These are phyloP conservation scores for Cyclotella sp. DNA, from an alignment of 108 stramenopile species.

Conservation along the genomic window DNA sequence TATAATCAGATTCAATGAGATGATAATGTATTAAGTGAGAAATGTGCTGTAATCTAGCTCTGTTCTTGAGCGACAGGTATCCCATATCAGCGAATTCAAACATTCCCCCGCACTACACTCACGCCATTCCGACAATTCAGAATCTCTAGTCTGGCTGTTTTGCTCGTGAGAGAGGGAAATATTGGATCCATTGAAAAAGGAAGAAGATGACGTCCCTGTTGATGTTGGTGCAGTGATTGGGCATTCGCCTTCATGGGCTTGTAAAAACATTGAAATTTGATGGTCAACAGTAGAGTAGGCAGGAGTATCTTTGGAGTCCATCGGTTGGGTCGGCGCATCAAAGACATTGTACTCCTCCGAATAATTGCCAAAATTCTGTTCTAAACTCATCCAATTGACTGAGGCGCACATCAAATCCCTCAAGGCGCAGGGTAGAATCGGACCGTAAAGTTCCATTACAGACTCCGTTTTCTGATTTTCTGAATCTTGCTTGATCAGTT, in stretches of 20 bases:
- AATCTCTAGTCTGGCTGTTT: not conserved
- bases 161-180: slow-evolving; percentile 15
- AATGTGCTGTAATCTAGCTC: slow-evolving; percentile 11
- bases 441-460: slow-evolving; percentile 52
- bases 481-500: slow-evolving; percentile 11
- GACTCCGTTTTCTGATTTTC: slow-evolving; percentile 14
- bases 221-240: slow-evolving; percentile 10
- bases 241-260: slow-evolving; percentile 44
- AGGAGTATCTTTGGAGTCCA: not conserved
- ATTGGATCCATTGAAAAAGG: slow-evolving; percentile 38
- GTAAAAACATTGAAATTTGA: slow-evolving; percentile 43
- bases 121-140: not conserved
- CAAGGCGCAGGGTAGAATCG: slow-evolving; percentile 66
- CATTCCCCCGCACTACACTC: slow-evolving; percentile 3
- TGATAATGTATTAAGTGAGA: not conserved
- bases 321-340: slow-evolving; percentile 14
- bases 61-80: not conserved
- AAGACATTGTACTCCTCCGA: not conserved
- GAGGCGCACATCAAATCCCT: slow-evolving; percentile 53
- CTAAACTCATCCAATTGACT: slow-evolving; percentile 30
- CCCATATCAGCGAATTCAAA: slow-evolving; percentile 5
- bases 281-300: slow-evolving; percentile 6
- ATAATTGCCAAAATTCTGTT: slow-evolving; percentile 2
- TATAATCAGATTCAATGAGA: not conserved
- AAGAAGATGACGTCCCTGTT: slow-evolving; percentile 35